Evolutionary conservation across 2,329 filamentous ascomycete genomes (phyloP), one percentile per base, ranked within the genome.

Genomic region (Pseudogymnoascus sp.): DNA sequence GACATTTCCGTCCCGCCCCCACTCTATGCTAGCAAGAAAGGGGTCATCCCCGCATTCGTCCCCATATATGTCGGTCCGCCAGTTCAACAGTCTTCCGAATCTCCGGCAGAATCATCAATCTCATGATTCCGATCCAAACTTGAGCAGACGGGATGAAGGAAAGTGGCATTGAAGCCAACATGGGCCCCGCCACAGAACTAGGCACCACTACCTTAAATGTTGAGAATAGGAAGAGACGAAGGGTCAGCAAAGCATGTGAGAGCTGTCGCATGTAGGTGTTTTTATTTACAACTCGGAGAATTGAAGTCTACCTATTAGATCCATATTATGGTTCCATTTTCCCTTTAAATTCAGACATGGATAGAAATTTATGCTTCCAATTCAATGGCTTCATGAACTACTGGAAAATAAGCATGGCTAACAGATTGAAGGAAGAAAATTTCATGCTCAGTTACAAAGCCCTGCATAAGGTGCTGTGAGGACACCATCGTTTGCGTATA

Each of bases 231-330:
- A 63, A 65, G 37, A 59, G 64, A 25, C 63, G 62, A 18, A 65
- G 64, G 61, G 64, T 65, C 36, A 63, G 60, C 28, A 65, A 65
- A 60, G 64, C 66, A 16, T 67, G 66, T 42, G 65, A 67, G 59
- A 43, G 34, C 8, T 67, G 66, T 62, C 66, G 66, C 59, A 31
- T n/a, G 49, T 66, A 61, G 5, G 34, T 56, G 31, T 14, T 56
- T 28, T 38, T 46, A n/a, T 14, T 46, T 25, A 8, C 42, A 46
- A 14, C 21, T 12, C 21, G 18, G 18, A 43, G 40, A n/a, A 46
- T 23, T 11, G 42, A 46, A 3, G 42, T 21, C 21, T 12, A 23
- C 28, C 28, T 31, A 8, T n/a, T 46, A n/a, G 6, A 25, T 25
- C 8, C 6, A 2, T 46, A 25, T 5, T 7, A 46, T 6, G 5